Evolutionary conservation across 345 rosid species (phyloP).

Genomic region (Syzygium grande): DNA sequence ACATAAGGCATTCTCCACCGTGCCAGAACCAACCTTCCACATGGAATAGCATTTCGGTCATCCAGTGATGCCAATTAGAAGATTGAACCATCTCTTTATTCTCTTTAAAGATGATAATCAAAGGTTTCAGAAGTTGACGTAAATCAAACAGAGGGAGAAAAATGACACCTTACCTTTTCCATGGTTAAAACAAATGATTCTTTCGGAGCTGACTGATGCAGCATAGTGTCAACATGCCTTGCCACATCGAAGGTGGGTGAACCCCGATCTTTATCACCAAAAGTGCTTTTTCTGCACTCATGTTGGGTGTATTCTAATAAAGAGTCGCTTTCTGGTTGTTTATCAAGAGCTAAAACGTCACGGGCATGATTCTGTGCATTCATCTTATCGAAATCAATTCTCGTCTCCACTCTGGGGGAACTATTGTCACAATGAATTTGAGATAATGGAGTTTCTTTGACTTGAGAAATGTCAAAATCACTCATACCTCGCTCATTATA

Average conservation of each 20-base stretch:
- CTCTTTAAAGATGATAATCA: not conserved
- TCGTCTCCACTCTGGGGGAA: not conserved
- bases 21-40: not conserved
- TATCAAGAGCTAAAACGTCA: not conserved
- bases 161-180: conserved; percentile 21
- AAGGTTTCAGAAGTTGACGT: not conserved
- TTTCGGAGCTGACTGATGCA: conserved; percentile 10
- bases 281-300: not conserved
- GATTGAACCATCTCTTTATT: not conserved
- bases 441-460: conserved; percentile 35
- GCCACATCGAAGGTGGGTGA: not conserved
- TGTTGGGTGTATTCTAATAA: not conserved
- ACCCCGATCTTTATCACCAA: conserved; percentile 4
- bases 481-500: conserved; percentile 5
- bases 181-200: conserved; percentile 4
- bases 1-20: not conserved
- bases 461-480: conserved; percentile 29
- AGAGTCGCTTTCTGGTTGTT: not conserved
- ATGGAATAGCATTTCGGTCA: not conserved
- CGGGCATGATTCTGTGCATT: not conserved
- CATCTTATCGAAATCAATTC: not conserved
- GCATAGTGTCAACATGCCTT: conserved; percentile 3
- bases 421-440: conserved; percentile 10
- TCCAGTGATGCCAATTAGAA: not conserved
- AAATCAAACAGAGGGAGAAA: not conserved